phyloP scores from a whole-genome alignment of 1,139 yeast genomes.

The Debaryomycetaceae sp. region DNA sequence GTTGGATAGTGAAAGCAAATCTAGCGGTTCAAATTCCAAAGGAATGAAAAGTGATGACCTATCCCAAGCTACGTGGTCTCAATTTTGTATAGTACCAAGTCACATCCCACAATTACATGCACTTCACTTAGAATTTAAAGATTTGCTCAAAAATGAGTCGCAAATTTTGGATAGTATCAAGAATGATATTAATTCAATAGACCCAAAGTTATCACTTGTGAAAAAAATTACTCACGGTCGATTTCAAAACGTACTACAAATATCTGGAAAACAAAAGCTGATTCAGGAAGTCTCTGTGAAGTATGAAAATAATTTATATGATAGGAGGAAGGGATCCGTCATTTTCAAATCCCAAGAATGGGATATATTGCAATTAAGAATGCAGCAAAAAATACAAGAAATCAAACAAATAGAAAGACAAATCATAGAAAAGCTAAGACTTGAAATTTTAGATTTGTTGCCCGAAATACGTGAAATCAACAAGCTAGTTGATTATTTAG shows the following conservation, averaged over 20 bases:
- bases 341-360: slow-evolving; percentile 32
- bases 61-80: background rate
- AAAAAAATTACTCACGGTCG: slow-evolving; percentile 32
- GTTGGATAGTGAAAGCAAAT: background rate
- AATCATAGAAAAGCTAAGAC: slow-evolving; percentile 42
- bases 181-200: slow-evolving; percentile 19
- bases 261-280: slow-evolving; percentile 32
- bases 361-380: slow-evolving; percentile 26
- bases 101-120: slow-evolving; percentile 22
- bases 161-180: slow-evolving; percentile 19
- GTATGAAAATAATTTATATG: slow-evolving; percentile 21
- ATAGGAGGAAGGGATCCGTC: slow-evolving; percentile 27
- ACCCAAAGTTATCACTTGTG: slow-evolving; percentile 24
- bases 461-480: slow-evolving; percentile 44
- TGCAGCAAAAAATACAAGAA: slow-evolving; percentile 21
- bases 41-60: slow-evolving; percentile 14
- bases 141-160: slow-evolving; percentile 22
- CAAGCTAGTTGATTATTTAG: slow-evolving; percentile 60
- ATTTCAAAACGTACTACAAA: slow-evolving; percentile 28
- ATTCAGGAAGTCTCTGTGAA: slow-evolving; percentile 15
- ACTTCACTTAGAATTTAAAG: slow-evolving; percentile 33
- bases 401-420: slow-evolving; percentile 41
- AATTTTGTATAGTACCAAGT: slow-evolving; percentile 27
- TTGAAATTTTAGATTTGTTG: slow-evolving; percentile 33
- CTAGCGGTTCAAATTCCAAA: slow-evolving; percentile 7